These are phyloP conservation scores for Nicotiana sylvestris DNA, from an alignment of 257 asterid species.

Conservation along the genomic window DNA sequence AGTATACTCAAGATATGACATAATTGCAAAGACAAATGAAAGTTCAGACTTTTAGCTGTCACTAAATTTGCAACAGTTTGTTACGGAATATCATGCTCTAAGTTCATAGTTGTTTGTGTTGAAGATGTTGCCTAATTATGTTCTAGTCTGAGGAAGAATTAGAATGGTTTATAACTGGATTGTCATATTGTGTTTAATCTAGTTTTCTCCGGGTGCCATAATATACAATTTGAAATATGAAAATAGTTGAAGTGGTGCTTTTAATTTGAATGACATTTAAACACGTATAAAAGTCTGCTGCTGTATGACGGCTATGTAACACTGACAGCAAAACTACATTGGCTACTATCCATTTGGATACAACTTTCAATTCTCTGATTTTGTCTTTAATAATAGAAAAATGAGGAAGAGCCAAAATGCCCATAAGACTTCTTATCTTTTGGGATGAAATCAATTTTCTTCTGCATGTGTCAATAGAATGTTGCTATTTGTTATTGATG, in stretches of 20 bases:
- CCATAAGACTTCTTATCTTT: background rate
- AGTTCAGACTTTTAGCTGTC: background rate
- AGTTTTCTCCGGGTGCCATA: background rate
- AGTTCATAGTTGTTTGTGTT: background rate
- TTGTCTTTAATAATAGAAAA: background rate
- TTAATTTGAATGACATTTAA: background rate
- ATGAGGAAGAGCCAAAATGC: background rate
- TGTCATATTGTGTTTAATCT: background rate
- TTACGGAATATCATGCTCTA: background rate
- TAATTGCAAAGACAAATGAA: background rate
- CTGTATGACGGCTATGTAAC: background rate
- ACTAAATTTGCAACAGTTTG: background rate
- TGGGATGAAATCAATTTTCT: background rate
- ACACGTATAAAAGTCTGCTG: background rate
- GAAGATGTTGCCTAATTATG: background rate
- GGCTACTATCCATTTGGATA: background rate
- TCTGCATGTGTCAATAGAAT: background rate
- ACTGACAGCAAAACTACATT: background rate
- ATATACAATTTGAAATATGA: background rate
- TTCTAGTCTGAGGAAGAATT: slow-evolving; percentile 1
- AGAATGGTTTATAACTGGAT: background rate
- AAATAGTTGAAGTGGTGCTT: background rate
- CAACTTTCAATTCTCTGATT: background rate
- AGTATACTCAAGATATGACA: background rate
- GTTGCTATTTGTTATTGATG: background rate